Evolutionary conservation across 139 green algal genomes (phyloP), one percentile per base, ranked within the genome.

Genomic region (Chlamydomonas sp.): DNA sequence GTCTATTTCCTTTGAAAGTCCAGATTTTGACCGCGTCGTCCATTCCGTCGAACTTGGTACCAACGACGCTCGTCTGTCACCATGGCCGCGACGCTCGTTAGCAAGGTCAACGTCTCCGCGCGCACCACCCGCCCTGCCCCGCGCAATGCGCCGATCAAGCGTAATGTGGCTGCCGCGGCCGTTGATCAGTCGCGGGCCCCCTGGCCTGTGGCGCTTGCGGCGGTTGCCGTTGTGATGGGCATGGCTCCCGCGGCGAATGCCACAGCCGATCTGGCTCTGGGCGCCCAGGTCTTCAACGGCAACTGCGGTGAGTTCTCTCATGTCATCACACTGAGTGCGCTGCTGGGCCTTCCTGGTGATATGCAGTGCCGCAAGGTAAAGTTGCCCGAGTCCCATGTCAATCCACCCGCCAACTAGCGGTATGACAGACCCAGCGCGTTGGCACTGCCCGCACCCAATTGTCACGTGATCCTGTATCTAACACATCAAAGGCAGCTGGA

Each of bases 231-330:
- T 49, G 31, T 49, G 31, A 49, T 49, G 31, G 31, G 31, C 31
- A 49, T 83, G 78, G 17, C 62, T 15, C 62, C 5, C 14, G 78
- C 62, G 57, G 62, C 78, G 62, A 9, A 9, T 10, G 61, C 78
- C 10, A 18, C 58, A 5, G 82, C 82, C 63, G 86, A 92, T 58
- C 77, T 93, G 63, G 86, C 85, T 2, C 83, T 93, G 8, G 91
- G 91, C 68, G 72, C 88, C 75, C 78, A 91, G 74, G 87, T 95
- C 3, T 96, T 96, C 86, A 90, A 92, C 6, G 91, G 84, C 85
- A 96, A 95, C 88, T 96, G 94, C 78, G 92, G 92, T 95, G 71
- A 68, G 91, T 58, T 62, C 7, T 14, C 12, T 10, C 10, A 64
- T 4, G 1, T 1, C 6, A 78, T 62, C 17, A n/a, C 1, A 8